Conservation (phyloP, 2,329 filamentous ascomycete genomes). For the Zarea fungicola region DNA sequence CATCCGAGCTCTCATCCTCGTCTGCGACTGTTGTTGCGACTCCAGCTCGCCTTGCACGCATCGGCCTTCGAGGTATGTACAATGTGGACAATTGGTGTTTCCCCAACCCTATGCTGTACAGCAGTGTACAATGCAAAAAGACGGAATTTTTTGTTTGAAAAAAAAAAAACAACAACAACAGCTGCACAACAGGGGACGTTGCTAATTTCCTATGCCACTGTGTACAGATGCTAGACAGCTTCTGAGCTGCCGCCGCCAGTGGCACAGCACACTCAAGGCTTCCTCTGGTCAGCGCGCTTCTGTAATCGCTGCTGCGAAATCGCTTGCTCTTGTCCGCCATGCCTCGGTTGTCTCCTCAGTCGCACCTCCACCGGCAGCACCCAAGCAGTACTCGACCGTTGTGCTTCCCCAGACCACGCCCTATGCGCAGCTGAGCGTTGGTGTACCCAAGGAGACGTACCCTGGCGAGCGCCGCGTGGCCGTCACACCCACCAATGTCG, state of each 20-base stretch:
- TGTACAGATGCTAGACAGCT: constrained; percentile 16
- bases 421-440: constrained; percentile 68
- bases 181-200: too few species aligned
- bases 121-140: too few species aligned
- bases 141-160: too few species aligned
- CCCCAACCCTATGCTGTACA: too few species aligned
- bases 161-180: too few species aligned
- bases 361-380: constrained; percentile 18
- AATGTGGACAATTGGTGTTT: too few species aligned
- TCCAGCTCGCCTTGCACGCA: constrained; percentile 20
- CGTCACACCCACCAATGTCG: constrained; percentile 77
- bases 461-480: constrained; percentile 77
- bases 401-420: constrained; percentile 47
- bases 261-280: constrained; percentile 32
- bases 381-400: constrained; percentile 35
- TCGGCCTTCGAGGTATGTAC: constrained; percentile 23
- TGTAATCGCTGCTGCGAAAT: constrained; percentile 23
- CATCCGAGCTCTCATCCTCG: constrained; percentile 24
- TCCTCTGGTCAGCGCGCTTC: constrained; percentile 24
- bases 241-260: constrained; percentile 27
- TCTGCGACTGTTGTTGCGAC: constrained; percentile 17
- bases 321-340: constrained; percentile 36
- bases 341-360: constrained; percentile 27
- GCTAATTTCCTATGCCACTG: not conserved
- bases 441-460: constrained; percentile 74